These are phyloP conservation scores for Pharnaceum exiguum DNA, from an alignment of 148 eudicot genomes.

Conservation along the genomic window DNA sequence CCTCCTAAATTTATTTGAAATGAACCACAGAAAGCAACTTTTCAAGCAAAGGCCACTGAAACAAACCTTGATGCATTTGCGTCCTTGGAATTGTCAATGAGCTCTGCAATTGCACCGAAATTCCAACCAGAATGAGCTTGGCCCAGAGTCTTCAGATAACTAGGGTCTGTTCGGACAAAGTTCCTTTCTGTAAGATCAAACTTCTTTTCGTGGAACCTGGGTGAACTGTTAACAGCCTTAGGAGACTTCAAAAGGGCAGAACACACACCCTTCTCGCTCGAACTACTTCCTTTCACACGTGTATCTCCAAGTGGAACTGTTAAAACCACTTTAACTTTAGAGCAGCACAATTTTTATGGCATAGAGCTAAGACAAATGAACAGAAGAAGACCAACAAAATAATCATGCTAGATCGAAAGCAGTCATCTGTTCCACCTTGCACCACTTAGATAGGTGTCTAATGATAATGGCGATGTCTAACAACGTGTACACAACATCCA, in stretches of 20 bases:
- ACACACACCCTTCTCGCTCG: constrained; percentile 23
- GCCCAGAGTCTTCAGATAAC: constrained; percentile 69
- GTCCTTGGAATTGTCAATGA: constrained; percentile 76
- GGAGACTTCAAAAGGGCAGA: constrained; percentile 19
- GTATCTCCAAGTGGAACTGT: no score
- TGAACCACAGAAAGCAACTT: not conserved
- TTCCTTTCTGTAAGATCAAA: constrained; percentile 27
- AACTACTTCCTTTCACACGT: constrained; percentile 19
- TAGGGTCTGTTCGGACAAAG: constrained; percentile 50
- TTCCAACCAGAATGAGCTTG: constrained; percentile 77
- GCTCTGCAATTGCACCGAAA: constrained; percentile 84
- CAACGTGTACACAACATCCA: no score
- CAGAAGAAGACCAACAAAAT: not conserved
- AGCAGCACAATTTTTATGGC: no score
- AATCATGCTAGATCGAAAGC: no score
- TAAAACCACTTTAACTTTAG: not conserved
- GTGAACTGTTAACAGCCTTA: constrained; percentile 16
- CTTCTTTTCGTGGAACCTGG: constrained; percentile 6
- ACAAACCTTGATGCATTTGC: constrained; percentile 57
- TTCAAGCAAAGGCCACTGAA: not conserved
- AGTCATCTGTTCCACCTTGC: no score
- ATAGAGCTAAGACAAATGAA: no score
- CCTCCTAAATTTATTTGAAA: no score
- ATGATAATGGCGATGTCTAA: no score
- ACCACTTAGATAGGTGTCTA: no score